Evolutionary conservation across 2,329 filamentous ascomycete species (phyloP), one percentile per base, ranked within the genome.

Genomic region (Cytospora mali): DNA sequence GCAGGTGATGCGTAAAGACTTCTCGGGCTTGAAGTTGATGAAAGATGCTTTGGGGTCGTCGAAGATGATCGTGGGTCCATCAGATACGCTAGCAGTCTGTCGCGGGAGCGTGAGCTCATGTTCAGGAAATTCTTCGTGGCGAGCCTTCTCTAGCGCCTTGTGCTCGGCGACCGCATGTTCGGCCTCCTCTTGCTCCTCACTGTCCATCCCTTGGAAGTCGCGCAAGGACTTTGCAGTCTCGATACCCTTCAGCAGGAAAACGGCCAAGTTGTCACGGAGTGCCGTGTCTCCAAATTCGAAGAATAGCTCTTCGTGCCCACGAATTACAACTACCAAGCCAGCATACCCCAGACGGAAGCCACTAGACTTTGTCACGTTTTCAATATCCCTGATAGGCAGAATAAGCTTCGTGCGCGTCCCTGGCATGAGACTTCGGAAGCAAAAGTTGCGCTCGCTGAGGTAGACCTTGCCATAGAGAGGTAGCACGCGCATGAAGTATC

Each of bases 381-480:
- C 92, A 55, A 98, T 89, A 70, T 98, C 93, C 70, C 88, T 92
- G 59, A 98, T 81, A 0, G 95, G 94, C 0, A 98, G 82, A 59
- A 98, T 93, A 68, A 98, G 81, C 76, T 97, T 98, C 0, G 94
- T 97, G 61, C 92, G 87, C 3, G 92, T 96, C 1, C 93, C 93
- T 1, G 92, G 92, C 39, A 97, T 80, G 58, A 98, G 79, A 72
- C 93, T 97, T 62, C 95, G 90, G 77, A 97, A 99, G 77, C 95
- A 99, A 67, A 98, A 91, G 62, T 88, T 90, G 25, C 86, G 86
- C 68, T 93, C 88, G 72, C 95, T 93, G 68, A 98, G 88, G 75
- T 99, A 99, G 35, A 98, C 91, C 76, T 98, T 99, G 69, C 95
- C 95, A 70, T 97, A 98, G 2, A 98, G 82, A 3, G 95, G 95